Evolutionary conservation across 805 yeast species (phyloP).

Genomic region (Saturnispora sanitii): DNA sequence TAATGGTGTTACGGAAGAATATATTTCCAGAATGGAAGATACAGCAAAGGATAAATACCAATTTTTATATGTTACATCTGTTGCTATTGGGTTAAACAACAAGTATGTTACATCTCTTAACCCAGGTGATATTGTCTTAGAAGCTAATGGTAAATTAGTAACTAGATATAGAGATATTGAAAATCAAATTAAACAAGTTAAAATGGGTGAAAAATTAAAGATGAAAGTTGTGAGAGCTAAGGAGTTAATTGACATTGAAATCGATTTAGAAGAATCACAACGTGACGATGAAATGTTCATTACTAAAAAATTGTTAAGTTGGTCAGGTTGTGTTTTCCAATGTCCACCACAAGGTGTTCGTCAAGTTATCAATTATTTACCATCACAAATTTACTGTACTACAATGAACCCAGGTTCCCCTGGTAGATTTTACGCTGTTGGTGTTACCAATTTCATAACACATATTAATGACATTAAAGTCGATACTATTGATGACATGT

Average conservation of each 20-base stretch:
- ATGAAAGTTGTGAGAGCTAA: constrained; percentile 69
- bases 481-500: constrained; percentile 56
- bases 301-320: constrained; percentile 60
- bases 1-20: constrained; percentile 77
- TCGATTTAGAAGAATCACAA: constrained; percentile 54
- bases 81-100: constrained; percentile 30
- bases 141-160: constrained; percentile 57
- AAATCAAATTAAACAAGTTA: constrained; percentile 24
- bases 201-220: constrained; percentile 25
- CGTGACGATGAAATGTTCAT: constrained; percentile 28
- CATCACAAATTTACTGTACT: constrained; percentile 78
- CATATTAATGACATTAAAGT: constrained; percentile 77
- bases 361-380: constrained; percentile 67
- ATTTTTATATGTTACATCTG: constrained; percentile 60
- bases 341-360: constrained; percentile 90
- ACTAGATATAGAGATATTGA: constrained; percentile 60
- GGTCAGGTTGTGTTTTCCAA: constrained; percentile 81
- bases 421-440: constrained; percentile 70
- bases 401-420: constrained; percentile 75
- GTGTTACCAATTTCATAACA: constrained; percentile 76
- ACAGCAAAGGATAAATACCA: constrained; percentile 51
- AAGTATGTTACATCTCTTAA: constrained; percentile 27
- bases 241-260: constrained; percentile 47
- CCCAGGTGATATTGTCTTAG: constrained; percentile 69
- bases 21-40: constrained; percentile 61